Evolutionary conservation across 1,139 yeast genomes (phyloP), one percentile per base, ranked within the genome.

Genomic region (Yamadazyma siamensis): DNA sequence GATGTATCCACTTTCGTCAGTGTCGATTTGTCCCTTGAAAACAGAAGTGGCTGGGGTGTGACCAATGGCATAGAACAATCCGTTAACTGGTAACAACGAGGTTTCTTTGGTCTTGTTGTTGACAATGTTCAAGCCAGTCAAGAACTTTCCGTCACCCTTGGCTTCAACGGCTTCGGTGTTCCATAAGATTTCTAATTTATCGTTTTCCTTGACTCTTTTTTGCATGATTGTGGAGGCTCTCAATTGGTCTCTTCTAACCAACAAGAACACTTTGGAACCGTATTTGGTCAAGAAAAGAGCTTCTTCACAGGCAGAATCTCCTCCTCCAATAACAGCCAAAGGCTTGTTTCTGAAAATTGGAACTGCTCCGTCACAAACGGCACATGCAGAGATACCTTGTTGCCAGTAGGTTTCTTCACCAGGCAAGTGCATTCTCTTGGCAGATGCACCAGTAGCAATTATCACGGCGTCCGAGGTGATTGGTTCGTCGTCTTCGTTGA

Each of bases 391-490:
- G 48, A 91, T 91, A 59, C 98, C 98, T 59, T 84, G 86, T 71
- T 91, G 98, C 98, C 98, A 91, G 77, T 91, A 91, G 27, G 77
- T 75, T 43, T 91, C 97, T 69, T 91, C 98, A 48, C 98, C 98
- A 38, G 97, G 96, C 40, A 91, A 69, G 56, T 77, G 67, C 69
- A 91, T 75, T 70, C 98, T 85, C 73, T 82, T 86, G 39, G 98
- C 98, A 28, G 95, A 82, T 14, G 98, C 98, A 56, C 98, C 98
- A 33, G 98, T 91, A 45, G 98, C 96, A 43, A 91, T 63, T 46
- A 91, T 80, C 35, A 91, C 78, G 18, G 96, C 87, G 50, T 91
- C 98, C 25, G 96, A 80, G 39, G 96, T 86, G 59, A 82, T 71
- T 45, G 97, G 95, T 52, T 80, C 95, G 22, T 61, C 75, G 50